Evolutionary conservation across 2,329 filamentous ascomycete species (phyloP).

Genomic region (Thelonectria discophora): DNA sequence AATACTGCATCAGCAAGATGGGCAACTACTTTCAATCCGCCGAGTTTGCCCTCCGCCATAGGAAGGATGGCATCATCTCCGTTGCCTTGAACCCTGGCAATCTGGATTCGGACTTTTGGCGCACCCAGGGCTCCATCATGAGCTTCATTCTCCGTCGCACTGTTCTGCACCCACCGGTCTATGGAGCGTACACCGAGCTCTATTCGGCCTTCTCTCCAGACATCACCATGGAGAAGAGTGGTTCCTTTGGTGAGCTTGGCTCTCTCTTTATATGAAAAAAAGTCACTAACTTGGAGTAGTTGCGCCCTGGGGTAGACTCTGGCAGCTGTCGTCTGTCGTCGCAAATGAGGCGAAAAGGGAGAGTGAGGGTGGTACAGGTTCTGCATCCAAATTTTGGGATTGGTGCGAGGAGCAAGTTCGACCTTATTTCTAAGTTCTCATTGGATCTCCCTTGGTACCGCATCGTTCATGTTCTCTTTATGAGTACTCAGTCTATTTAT

Average conservation of each 20-base stretch:
- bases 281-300: constrained; percentile 35
- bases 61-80: constrained; percentile 43
- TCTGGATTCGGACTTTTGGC: constrained; percentile 50
- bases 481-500: too few relatives aligned
- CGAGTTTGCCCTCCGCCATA: constrained; percentile 44
- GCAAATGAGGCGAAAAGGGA: constrained; percentile 40
- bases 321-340: constrained; percentile 44
- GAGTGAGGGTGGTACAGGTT: constrained; percentile 48
- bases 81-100: constrained; percentile 52
- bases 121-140: constrained; percentile 35
- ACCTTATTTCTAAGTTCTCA: neutral
- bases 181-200: constrained; percentile 59
- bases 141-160: constrained; percentile 31
- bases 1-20: constrained; percentile 44
- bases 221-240: constrained; percentile 46
- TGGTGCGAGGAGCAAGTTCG: constrained; percentile 51
- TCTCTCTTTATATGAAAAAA: too few relatives aligned
- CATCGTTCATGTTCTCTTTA: too few relatives aligned
- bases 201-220: constrained; percentile 57
- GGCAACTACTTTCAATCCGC: constrained; percentile 46
- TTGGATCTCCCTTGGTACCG: neutral
- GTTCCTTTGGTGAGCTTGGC: constrained; percentile 27
- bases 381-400: constrained; percentile 48
- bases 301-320: constrained; percentile 50
- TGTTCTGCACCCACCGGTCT: constrained; percentile 40